A percentile compares a stretch with the other conserved stretches of the same genome.
phyloP scores from a whole-genome alignment of 345 rosid species.

The Gossypium stocksii region DNA sequence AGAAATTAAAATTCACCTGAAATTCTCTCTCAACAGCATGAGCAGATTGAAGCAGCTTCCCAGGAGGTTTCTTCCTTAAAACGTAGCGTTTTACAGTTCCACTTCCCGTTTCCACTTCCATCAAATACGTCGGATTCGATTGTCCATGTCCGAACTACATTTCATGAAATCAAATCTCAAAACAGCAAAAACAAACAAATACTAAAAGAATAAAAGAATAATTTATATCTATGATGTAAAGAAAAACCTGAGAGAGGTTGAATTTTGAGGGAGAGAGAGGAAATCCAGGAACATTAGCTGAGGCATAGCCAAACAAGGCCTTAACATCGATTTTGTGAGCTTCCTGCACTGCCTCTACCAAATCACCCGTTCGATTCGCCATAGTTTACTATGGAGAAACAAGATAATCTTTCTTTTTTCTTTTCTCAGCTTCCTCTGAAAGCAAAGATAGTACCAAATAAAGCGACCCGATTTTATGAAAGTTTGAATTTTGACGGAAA shows the following conservation, averaged over 20 bases:
- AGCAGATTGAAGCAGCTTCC: slow-evolving; percentile 76
- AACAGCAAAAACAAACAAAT: not conserved
- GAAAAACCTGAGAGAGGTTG: slow-evolving; percentile 56
- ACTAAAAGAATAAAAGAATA: not conserved
- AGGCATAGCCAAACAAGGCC: slow-evolving; percentile 55
- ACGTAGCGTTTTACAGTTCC: slow-evolving; percentile 59
- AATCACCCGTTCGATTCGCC: slow-evolving; percentile 59
- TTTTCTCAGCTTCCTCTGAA: not conserved
- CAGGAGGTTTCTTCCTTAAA: slow-evolving; percentile 93
- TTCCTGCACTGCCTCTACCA: slow-evolving; percentile 44
- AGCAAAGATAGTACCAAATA: not conserved
- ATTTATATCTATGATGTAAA: not conserved
- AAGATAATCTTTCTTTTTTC: not conserved
- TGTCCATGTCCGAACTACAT: slow-evolving; percentile 86
- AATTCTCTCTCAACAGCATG: slow-evolving; percentile 92
- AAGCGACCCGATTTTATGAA: not conserved
- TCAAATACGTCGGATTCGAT: slow-evolving; percentile 82
- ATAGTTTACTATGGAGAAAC: slow-evolving; percentile 18
- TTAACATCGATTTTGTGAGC: slow-evolving; percentile 55
- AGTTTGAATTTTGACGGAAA: not conserved
- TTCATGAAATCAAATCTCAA: not conserved
- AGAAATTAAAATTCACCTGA: slow-evolving; percentile 35
- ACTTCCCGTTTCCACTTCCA: slow-evolving; percentile 57
- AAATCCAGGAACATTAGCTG: slow-evolving; percentile 58
- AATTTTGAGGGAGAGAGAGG: slow-evolving; percentile 57